These are phyloP conservation scores for Barnettozyma hawaiiensis DNA, from an alignment of 1,139 yeast genomes.

Conservation along the genomic window DNA sequence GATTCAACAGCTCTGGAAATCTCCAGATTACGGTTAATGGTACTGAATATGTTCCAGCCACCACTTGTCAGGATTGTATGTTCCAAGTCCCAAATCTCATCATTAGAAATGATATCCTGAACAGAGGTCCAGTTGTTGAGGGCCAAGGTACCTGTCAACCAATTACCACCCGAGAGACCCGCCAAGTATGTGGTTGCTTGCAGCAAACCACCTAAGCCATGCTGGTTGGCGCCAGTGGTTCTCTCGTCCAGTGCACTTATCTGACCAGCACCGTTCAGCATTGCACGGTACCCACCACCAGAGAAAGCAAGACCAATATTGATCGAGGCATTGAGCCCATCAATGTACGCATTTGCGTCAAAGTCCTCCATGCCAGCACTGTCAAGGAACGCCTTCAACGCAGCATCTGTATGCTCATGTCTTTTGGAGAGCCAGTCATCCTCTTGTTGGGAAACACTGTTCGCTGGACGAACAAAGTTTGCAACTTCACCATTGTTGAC, in stretches of 20 bases:
- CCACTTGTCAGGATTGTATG: constrained; percentile 48
- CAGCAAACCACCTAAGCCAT: constrained; percentile 74
- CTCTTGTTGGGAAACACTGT: constrained; percentile 27
- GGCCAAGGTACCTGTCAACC: constrained; percentile 80
- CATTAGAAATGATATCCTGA: constrained; percentile 45
- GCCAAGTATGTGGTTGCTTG: constrained; percentile 69
- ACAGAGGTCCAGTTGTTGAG: constrained; percentile 78
- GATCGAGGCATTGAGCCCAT: constrained; percentile 35
- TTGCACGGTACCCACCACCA: constrained; percentile 93
- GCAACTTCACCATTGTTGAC: constrained; percentile 14
- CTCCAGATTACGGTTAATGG: constrained; percentile 48
- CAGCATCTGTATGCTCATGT: constrained; percentile 46
- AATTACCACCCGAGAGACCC: constrained; percentile 83
- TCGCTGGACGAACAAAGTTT: constrained; percentile 35
- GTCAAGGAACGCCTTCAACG: constrained; percentile 50
- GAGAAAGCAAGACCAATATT: constrained; percentile 72
- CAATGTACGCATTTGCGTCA: constrained; percentile 45
- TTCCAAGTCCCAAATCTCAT: constrained; percentile 63
- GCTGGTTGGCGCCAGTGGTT: constrained; percentile 48
- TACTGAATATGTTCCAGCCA: constrained; percentile 58
- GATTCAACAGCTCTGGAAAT: constrained; percentile 48
- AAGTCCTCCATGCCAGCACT: constrained; percentile 57
- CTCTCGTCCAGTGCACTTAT: constrained; percentile 75
- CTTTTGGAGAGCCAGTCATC: constrained; percentile 37
- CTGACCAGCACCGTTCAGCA: constrained; percentile 87